Conservation (phyloP, 768 basidiomycete genomes). For the Russula foetens region DNA sequence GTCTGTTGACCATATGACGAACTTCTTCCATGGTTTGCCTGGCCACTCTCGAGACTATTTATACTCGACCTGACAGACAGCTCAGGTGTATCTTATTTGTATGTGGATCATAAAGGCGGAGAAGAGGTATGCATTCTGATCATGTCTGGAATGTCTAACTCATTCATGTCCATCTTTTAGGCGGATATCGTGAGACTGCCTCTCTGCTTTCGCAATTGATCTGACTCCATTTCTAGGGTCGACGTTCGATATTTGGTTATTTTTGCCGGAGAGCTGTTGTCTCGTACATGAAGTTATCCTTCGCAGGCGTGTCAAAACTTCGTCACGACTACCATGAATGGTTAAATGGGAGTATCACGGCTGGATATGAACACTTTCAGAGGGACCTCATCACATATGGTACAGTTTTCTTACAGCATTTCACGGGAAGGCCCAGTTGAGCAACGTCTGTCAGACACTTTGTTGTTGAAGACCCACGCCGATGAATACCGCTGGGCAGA, state of each 20-base stretch:
- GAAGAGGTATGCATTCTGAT: slow-evolving; percentile 5
- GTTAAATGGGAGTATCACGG: slow-evolving; percentile 40
- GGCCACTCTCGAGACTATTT: not conserved
- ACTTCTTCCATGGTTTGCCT: slow-evolving; percentile 39
- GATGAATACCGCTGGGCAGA: slow-evolving; percentile 18
- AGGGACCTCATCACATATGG: slow-evolving; percentile 19
- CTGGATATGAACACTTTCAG: slow-evolving; percentile 35
- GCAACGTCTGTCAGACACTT: slow-evolving; percentile 7
- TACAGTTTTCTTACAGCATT: not conserved
- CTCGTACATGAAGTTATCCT: slow-evolving; percentile 70
- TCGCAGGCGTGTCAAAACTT: slow-evolving; percentile 58
- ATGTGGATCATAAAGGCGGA: slow-evolving; percentile 17
- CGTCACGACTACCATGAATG: slow-evolving; percentile 60
- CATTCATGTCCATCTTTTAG: slow-evolving; percentile 4
- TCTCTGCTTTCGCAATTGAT: not conserved
- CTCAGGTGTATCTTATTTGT: slow-evolving; percentile 19
- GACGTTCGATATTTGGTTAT: slow-evolving; percentile 74
- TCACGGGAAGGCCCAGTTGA: not conserved
- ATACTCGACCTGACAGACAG: not conserved
- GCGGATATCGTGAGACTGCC: slow-evolving; percentile 16
- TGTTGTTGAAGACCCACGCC: slow-evolving; percentile 23
- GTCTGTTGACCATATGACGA: slow-evolving; percentile 51
- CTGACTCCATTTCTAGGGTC: slow-evolving; percentile 35
- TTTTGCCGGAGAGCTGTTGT: slow-evolving; percentile 73
- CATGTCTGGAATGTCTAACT: slow-evolving; percentile 14